Evolutionary conservation across 352 stramenopile genomes (phyloP).

Genomic region (Phytophthora pini): DNA sequence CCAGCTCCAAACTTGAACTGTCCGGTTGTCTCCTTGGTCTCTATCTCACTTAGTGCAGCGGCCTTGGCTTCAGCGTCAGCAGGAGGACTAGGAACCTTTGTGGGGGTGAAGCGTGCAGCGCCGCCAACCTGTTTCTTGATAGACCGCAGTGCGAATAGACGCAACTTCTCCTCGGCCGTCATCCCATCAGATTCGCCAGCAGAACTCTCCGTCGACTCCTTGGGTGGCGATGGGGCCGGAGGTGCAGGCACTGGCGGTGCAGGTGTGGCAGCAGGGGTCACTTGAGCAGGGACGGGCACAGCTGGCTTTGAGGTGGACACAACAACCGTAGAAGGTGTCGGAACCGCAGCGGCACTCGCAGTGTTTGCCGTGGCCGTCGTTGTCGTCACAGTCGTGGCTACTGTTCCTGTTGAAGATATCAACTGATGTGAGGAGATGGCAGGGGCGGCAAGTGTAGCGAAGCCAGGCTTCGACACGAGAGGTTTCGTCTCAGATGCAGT

Average conservation of each 20-base stretch:
- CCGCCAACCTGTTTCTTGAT: conserved; percentile 69
- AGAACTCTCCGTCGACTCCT: conserved; percentile 14
- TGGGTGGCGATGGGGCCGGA: conserved; percentile 13
- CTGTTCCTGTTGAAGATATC: conserved; percentile 19
- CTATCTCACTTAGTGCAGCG: conserved; percentile 20
- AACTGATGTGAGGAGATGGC: conserved; percentile 16
- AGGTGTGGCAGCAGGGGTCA: conserved; percentile 15
- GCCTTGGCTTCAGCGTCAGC: conserved; percentile 28
- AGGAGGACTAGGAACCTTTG: conserved; percentile 25
- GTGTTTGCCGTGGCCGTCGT: conserved; percentile 14
- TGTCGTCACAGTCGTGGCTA: conserved; percentile 24
- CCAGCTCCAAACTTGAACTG: conserved; percentile 46
- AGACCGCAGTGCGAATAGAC: conserved; percentile 67
- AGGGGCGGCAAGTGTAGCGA: conserved; percentile 13
- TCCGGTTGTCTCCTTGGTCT: conserved; percentile 26
- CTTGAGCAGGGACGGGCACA: conserved; percentile 16
- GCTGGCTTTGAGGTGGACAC: conserved; percentile 22
- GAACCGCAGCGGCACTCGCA: conserved; percentile 6
- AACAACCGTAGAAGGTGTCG: conserved; percentile 19
- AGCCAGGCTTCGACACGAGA: conserved; percentile 14
- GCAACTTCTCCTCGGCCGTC: conserved; percentile 68
- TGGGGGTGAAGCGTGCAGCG: conserved; percentile 31
- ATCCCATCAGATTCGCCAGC: conserved; percentile 26
- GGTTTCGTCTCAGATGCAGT: conserved; percentile 20
- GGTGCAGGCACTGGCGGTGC: conserved; percentile 13